Evolutionary conservation across 371 early-diverging fungal genomes (phyloP).

Genomic region (Syncephalastrum contaminatum): DNA sequence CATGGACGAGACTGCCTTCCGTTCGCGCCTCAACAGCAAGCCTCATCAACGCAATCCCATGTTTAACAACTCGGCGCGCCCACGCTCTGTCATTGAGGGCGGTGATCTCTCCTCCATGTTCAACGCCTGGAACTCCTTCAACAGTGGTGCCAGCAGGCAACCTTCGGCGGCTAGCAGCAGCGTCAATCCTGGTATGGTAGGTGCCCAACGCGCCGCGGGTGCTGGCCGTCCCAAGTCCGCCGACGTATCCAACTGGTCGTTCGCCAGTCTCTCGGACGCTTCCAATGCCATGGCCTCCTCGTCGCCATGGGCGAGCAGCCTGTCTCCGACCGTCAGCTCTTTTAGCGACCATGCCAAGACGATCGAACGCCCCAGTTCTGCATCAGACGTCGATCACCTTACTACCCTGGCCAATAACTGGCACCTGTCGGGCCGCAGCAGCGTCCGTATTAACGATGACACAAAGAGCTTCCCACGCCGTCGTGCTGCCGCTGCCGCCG

Average conservation of each 20-base stretch:
- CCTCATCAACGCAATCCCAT: constrained; percentile 7
- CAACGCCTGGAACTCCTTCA: constrained; percentile 1
- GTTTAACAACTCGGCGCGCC: constrained; percentile 20
- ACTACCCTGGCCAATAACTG: constrained; percentile 14
- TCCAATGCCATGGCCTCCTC: not conserved
- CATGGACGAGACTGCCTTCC: constrained; percentile 9
- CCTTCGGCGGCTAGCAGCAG: constrained; percentile 1
- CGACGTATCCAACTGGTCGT: constrained; percentile 46
- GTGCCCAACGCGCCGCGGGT: constrained; percentile 21
- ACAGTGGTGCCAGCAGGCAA: not conserved
- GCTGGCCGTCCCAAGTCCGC: constrained; percentile 61
- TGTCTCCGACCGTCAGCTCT: constrained; percentile 42
- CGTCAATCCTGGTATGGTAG: constrained; percentile 15
- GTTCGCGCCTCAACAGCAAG: constrained; percentile 9
- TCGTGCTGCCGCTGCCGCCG: constrained; percentile 6
- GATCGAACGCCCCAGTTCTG: constrained; percentile 52
- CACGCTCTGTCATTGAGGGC: constrained; percentile 51
- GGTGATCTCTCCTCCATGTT: constrained; percentile 49
- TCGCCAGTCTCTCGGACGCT: constrained; percentile 9
- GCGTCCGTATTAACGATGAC: constrained; percentile 30
- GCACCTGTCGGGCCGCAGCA: constrained; percentile 6
- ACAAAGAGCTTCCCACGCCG: constrained; percentile 38
- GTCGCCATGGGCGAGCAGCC: constrained; percentile 14
- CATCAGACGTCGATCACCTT: constrained; percentile 45
- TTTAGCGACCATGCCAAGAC: constrained; percentile 36